A percentile compares a stretch with the other conserved stretches of the same genome.
Conservation (phyloP, 306 rosid genomes). For the Corylus americana region DNA sequence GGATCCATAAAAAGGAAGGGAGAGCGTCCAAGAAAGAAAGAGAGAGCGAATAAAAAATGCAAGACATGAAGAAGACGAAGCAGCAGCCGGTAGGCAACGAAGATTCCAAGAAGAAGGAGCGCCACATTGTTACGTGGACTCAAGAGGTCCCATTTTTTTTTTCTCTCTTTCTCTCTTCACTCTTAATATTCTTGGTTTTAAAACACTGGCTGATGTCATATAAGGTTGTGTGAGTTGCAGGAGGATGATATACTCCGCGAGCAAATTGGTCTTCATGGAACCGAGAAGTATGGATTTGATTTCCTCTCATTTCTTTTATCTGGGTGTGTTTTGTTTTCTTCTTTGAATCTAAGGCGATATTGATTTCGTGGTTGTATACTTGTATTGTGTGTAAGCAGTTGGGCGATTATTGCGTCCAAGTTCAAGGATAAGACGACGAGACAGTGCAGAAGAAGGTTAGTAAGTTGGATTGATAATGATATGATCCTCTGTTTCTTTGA, state of each 20-base stretch:
- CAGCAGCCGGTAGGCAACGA: constrained; percentile 49
- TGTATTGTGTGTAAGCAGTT: constrained; percentile 45
- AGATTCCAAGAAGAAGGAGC: constrained; percentile 98
- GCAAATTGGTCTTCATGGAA: constrained; percentile 81
- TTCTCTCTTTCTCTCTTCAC: neutral
- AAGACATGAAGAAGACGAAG: constrained; percentile 46
- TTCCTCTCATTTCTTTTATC: constrained; percentile 20
- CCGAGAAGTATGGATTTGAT: constrained; percentile 69
- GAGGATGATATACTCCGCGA: constrained; percentile 94
- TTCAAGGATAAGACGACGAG: constrained; percentile 98
- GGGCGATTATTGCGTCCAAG: constrained; percentile 96
- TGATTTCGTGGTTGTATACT: neutral
- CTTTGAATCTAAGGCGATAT: constrained; percentile 16
- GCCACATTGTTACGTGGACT: constrained; percentile 95
- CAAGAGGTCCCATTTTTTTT: constrained; percentile 62
- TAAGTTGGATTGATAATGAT: constrained; percentile 31
- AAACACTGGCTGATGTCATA: neutral
- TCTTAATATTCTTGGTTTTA: neutral
- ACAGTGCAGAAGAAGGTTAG: constrained; percentile 95
- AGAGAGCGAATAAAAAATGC: constrained; percentile 48
- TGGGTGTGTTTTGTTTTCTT: constrained; percentile 7
- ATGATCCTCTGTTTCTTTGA: constrained; percentile 13
- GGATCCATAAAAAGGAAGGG: constrained; percentile 46
- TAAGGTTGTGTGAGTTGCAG: constrained; percentile 57
- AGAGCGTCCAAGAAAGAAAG: constrained; percentile 70